phyloP scores from a whole-genome alignment of 257 asterid genomes.

The Rubia yunnanensis region DNA sequence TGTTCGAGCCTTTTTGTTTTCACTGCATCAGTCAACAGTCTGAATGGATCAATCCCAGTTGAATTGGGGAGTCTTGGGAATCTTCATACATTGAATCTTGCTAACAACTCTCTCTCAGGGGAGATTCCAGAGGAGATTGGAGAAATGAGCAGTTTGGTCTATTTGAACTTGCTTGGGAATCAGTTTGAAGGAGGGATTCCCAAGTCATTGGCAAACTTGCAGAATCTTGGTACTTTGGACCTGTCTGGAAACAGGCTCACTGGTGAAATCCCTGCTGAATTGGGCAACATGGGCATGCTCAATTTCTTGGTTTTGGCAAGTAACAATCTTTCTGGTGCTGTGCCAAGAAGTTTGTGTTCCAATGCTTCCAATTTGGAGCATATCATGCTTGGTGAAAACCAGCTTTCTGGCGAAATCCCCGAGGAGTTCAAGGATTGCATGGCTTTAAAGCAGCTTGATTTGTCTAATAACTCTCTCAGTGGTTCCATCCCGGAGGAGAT shows the following conservation, averaged over 20 bases:
- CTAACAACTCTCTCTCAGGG: constrained; percentile 63
- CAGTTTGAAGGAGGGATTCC: constrained; percentile 66
- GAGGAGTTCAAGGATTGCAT: constrained; percentile 39
- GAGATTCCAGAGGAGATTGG: constrained; percentile 48
- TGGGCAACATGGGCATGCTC: constrained; percentile 44
- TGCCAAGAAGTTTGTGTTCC: constrained; percentile 51
- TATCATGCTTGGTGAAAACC: constrained; percentile 52
- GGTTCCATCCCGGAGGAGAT: constrained; percentile 65
- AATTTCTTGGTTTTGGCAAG: constrained; percentile 50
- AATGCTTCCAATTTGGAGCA: constrained; percentile 50
- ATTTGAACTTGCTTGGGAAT: constrained; percentile 64
- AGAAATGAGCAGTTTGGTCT: constrained; percentile 33
- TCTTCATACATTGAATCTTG: constrained; percentile 54
- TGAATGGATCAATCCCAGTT: constrained; percentile 61
- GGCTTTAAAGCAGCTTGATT: constrained; percentile 57
- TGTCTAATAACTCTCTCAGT: constrained; percentile 67
- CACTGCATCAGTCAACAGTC: constrained; percentile 51
- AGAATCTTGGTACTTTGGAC: constrained; percentile 46
- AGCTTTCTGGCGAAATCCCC: constrained; percentile 56
- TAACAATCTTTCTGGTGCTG: constrained; percentile 56
- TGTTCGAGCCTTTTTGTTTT: constrained; percentile 50
- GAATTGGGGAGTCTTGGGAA: constrained; percentile 32
- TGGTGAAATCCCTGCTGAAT: constrained; percentile 59
- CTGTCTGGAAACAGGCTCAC: constrained; percentile 55
- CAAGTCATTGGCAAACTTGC: constrained; percentile 31